A percentile compares a stretch with the other conserved stretches of the same genome.
These are phyloP conservation scores for Backusella parvicylindrica DNA, from an alignment of 192 early-diverging fungal species.

Conservation along the genomic window DNA sequence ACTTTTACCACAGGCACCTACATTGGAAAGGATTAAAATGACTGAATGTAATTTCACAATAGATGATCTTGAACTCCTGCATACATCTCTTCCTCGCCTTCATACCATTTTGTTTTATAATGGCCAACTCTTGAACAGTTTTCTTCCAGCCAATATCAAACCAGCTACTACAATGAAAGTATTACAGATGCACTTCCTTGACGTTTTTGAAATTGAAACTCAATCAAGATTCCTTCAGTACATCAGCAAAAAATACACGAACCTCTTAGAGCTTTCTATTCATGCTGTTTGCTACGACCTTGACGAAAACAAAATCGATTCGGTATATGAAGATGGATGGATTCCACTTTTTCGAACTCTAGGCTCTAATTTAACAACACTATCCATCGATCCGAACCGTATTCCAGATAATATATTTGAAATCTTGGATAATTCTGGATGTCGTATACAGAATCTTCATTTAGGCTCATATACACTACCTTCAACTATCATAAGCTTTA, in stretches of 20 bases:
- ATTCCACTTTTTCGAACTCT: not conserved
- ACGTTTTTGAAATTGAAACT: not conserved
- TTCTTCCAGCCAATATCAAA: not conserved
- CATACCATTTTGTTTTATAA: not conserved
- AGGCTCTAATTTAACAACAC: not conserved
- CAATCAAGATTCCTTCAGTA: not conserved
- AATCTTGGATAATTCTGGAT: not conserved
- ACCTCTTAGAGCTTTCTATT: not conserved
- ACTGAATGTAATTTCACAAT: no score
- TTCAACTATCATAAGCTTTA: not conserved
- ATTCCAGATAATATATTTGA: not conserved
- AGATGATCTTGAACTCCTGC: no score
- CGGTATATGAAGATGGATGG: not conserved
- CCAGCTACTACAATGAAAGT: not conserved
- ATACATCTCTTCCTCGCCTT: not conserved
- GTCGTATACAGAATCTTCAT: not conserved
- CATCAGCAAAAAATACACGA: not conserved
- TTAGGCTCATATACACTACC: not conserved
- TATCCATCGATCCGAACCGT: not conserved
- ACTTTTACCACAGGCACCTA: no score
- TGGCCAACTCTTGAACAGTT: not conserved
- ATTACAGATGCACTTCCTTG: not conserved
- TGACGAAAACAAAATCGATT: not conserved
- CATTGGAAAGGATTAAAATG: no score
- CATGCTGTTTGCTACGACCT: not conserved